phyloP scores from a whole-genome alignment of 2,329 filamentous ascomycete species.

The Trichoderma hamatum region DNA sequence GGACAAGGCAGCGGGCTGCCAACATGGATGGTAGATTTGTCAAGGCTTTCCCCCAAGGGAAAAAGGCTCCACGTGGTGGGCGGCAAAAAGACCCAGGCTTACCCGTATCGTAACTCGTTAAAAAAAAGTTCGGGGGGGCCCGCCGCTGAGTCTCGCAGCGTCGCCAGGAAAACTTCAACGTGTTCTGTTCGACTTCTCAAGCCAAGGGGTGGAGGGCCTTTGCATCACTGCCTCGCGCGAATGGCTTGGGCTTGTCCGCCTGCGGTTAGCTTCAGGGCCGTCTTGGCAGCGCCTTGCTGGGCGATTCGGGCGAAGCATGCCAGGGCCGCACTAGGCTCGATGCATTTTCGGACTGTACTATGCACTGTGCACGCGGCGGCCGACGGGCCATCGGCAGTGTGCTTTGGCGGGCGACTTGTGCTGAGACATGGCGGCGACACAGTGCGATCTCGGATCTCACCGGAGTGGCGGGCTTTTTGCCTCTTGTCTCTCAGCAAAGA shows the following conservation, averaged over 20 bases:
- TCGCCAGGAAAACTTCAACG: slow-evolving; percentile 34
- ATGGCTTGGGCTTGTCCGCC: slow-evolving; percentile 27
- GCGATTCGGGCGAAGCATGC: slow-evolving; percentile 9
- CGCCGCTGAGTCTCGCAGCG: slow-evolving; percentile 1
- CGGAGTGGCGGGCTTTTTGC: neutral
- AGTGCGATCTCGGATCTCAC: neutral
- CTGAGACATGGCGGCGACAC: neutral
- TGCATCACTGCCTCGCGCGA: slow-evolving; percentile 18
- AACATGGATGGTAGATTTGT: slow-evolving; percentile 41
- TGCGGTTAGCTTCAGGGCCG: slow-evolving; percentile 29
- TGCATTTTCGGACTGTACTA: neutral
- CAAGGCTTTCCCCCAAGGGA: slow-evolving; percentile 28
- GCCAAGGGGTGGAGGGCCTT: slow-evolving; percentile 28
- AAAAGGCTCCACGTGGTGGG: slow-evolving; percentile 39
- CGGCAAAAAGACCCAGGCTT: slow-evolving; percentile 30
- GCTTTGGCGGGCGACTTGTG: neutral
- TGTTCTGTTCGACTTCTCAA: slow-evolving; percentile 32
- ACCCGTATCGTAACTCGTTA: neutral
- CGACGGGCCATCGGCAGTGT: slow-evolving; percentile 20
- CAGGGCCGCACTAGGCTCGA: neutral
- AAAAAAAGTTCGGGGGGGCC: slow-evolving; percentile 19
- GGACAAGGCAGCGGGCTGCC: slow-evolving; percentile 30
- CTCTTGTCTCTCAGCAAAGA: neutral
- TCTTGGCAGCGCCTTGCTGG: slow-evolving; percentile 14
- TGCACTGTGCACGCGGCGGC: slow-evolving; percentile 4